Evolutionary conservation across 202 grass and related monocot genomes (phyloP), one percentile per base, ranked within the genome.

Genomic region (Miscanthus sacchariflorus): DNA sequence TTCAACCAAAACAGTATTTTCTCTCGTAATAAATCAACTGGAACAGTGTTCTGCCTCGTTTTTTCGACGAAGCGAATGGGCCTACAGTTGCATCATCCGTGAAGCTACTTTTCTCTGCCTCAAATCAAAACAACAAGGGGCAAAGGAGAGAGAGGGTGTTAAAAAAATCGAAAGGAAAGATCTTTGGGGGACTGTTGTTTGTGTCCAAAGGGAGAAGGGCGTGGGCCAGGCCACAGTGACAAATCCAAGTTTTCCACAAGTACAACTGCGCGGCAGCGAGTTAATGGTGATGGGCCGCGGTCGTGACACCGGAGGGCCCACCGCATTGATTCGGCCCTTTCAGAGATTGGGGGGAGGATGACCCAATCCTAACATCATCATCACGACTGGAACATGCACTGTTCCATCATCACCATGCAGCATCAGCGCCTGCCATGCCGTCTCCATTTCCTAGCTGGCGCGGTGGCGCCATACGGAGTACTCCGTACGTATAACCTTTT

Each of bases 261-360:
- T 87, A 87, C 85, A 64, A 12, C 49, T 0, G 39, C 27, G 12
- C 56, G 56, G 39, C 78, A 54, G 69, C 54, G 33, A 87, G 58
- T 87, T 23, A 87, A 81, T 82, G 43, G 69, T 73, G 77, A 49
- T 73, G 76, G 68, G 72, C 77, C 50, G 39, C 21, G 6, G 56
- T 52, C 21, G 18, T 27, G 78, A 23, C 78, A 13, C 4, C 21
- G 9, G 2, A 11, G 40, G 42, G 42, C 40, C 78, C 69, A 81
- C 56, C 10, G 7, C 40, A 88, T 70, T 88, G 4, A 70, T 24
- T 82, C 9, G 21, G 24, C 23, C 50, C 72, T 87, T 87, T 76
- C 79, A 76, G 21, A 56, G 15, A 82, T 79, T 79, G 84, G 64
- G 18, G 6, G 33, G 15, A 70, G 70, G 70, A n/a, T 15, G 38